phyloP scores from a whole-genome alignment of 495 filamentous ascomycete species.

The Pseudoneurospora amorphoporcata region DNA sequence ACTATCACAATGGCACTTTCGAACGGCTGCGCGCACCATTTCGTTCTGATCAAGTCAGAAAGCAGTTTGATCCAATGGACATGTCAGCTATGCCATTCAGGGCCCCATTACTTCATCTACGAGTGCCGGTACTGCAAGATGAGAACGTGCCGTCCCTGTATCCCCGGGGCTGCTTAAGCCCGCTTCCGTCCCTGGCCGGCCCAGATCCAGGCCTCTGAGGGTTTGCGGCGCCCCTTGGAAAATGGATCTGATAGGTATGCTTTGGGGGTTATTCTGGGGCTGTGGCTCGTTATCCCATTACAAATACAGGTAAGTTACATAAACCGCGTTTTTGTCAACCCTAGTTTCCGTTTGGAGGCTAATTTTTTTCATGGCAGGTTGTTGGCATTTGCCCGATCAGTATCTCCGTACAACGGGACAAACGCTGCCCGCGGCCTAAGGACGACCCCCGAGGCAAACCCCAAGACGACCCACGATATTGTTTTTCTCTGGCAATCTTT shows the following conservation, averaged over 20 bases:
- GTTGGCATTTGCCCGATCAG: neutral
- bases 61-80: slow-evolving; percentile 66
- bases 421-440: neutral
- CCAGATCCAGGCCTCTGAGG: neutral
- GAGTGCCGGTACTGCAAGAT: slow-evolving; percentile 71
- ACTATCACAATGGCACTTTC: slow-evolving; percentile 47
- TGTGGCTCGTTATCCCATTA: neutral
- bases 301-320: slow-evolving; percentile 14
- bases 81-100: slow-evolving; percentile 65
- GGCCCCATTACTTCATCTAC: slow-evolving; percentile 75
- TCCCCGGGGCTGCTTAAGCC: slow-evolving; percentile 36
- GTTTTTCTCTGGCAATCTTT: neutral
- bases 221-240: neutral
- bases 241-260: neutral
- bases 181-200: slow-evolving; percentile 4
- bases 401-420: neutral
- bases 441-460: neutral
- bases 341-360: neutral
- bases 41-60: slow-evolving; percentile 70
- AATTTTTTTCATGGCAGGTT: neutral
- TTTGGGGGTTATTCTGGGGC: neutral
- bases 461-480: neutral
- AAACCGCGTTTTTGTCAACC: neutral
- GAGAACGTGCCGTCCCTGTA: slow-evolving; percentile 61
- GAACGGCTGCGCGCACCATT: slow-evolving; percentile 54